phyloP scores from a whole-genome alignment of 345 rosid species.

The Eucalyptus rudis region DNA sequence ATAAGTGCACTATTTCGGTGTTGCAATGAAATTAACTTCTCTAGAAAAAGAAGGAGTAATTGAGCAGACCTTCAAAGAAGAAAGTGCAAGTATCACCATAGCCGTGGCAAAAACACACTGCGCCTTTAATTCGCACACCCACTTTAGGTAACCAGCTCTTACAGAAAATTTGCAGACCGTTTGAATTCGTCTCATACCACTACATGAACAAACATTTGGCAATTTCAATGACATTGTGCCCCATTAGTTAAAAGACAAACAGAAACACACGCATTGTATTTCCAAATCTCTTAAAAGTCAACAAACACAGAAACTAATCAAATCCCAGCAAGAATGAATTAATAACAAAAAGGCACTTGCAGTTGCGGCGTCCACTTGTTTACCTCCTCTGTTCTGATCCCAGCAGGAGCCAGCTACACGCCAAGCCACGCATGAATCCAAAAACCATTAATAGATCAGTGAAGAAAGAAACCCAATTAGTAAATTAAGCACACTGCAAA shows the following conservation, averaged over 20 bases:
- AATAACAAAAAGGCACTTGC: neutral
- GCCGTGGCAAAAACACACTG: constrained; percentile 74
- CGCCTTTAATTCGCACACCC: constrained; percentile 53
- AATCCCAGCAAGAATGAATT: neutral
- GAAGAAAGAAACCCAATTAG: neutral
- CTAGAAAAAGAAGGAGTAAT: neutral
- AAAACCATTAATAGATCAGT: neutral
- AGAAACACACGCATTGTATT: neutral
- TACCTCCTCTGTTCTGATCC: constrained; percentile 78
- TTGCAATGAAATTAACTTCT: neutral
- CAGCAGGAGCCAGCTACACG: constrained; percentile 61
- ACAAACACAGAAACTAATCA: neutral
- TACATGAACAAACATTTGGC: neutral
- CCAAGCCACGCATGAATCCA: neutral
- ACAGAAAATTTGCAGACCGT: constrained; percentile 64
- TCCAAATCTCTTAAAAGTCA: neutral
- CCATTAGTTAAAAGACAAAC: neutral
- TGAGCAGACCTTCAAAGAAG: constrained; percentile 75
- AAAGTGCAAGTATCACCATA: constrained; percentile 98
- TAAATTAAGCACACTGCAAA: neutral
- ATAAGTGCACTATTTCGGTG: neutral
- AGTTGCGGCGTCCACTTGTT: neutral
- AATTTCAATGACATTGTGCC: neutral
- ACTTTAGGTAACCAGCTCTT: constrained; percentile 74
- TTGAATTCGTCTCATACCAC: constrained; percentile 75